Base-by-base conservation (phyloP, 345 rosid species). In the Camelina laxa region DNA sequence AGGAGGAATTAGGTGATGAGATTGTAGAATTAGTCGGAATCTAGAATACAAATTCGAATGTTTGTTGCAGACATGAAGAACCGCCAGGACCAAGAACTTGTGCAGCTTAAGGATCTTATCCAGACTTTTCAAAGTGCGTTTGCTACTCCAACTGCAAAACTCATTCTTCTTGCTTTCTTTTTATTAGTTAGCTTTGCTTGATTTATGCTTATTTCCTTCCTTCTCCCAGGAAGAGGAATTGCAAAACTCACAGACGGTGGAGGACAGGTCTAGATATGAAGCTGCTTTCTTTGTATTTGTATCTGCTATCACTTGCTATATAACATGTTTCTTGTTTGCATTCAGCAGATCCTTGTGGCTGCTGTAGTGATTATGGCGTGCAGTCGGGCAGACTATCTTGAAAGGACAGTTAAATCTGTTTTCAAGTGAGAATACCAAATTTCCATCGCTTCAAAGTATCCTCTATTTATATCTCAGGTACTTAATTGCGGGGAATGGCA, bases 301-400 rank as follows among this genome's bases (percentile, higher is more conserved):
- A 59, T 35, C 24, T 72, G 7, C 56, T 60, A 7, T 50, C 63
- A 50, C 35, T 42, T 65, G 47, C 63, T 33, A 63, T n/a, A n/a
- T 41, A 75, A 61, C 49, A 30, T 73, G 54, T 36, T 60, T 79
- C 69, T 13, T 80, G 2, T 49, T 76, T 73, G 65, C 51, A 74
- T 81, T 69, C 22, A 30, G 68, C 80, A 92, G 98, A 80, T 41
- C 59, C 94, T 92, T 3, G 80, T 92, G 50, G 98, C 99, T 48
- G 99, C 99, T 48, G 88, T 95, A 65, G 98, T 95, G 67, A 84
- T 92, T 79, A 95, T 95, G 99, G 99, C 99, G 4, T 95, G 99
- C 89, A 95, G 88, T 73, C 97, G 97, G 54, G 96, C 98, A 51
- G 98, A 95, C 85, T 95, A 95, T 87, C 82, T 95, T 63, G 93